Evolutionary conservation across 2,329 filamentous ascomycete genomes (phyloP).

Genomic region (Colletotrichum coccodes): DNA sequence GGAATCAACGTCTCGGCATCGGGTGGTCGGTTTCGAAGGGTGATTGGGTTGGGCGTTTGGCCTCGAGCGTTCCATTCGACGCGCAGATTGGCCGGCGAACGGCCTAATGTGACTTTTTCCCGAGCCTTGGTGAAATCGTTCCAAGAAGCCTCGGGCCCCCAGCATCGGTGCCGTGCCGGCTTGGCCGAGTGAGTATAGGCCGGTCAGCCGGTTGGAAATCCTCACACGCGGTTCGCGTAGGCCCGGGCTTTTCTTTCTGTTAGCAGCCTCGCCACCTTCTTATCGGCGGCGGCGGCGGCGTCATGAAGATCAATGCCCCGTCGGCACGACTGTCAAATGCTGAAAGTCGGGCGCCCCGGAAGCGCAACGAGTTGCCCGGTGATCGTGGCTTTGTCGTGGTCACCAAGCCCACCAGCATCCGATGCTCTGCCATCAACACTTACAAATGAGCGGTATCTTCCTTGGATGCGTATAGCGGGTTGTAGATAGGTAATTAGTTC

Average conservation of each 20-base stretch:
- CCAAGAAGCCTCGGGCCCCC: neutral
- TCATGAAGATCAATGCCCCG: no score
- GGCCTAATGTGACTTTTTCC: no score
- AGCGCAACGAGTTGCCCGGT: no score
- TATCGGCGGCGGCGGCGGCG: no score
- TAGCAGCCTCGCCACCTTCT: neutral
- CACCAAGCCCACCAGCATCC: neutral
- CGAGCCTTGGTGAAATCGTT: neutral
- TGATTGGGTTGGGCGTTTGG: neutral
- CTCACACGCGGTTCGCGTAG: neutral
- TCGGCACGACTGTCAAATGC: no score
- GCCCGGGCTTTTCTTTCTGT: neutral
- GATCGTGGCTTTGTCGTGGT: neutral
- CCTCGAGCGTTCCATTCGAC: no score
- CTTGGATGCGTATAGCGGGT: neutral
- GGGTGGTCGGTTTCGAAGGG: neutral
- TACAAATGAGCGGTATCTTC: neutral
- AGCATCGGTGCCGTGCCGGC: slow-evolving; percentile 22
- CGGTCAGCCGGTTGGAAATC: neutral
- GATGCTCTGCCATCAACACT: neutral
- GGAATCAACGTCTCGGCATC: neutral
- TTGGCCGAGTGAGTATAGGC: neutral
- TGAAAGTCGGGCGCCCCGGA: no score
- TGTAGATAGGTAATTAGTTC: neutral
- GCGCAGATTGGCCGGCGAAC: no score